A percentile compares a stretch with the other conserved stretches of the same genome.
These are phyloP conservation scores for Cryptosporidium felis DNA, from an alignment of 169 alveolate genomes.

Conservation along the genomic window DNA sequence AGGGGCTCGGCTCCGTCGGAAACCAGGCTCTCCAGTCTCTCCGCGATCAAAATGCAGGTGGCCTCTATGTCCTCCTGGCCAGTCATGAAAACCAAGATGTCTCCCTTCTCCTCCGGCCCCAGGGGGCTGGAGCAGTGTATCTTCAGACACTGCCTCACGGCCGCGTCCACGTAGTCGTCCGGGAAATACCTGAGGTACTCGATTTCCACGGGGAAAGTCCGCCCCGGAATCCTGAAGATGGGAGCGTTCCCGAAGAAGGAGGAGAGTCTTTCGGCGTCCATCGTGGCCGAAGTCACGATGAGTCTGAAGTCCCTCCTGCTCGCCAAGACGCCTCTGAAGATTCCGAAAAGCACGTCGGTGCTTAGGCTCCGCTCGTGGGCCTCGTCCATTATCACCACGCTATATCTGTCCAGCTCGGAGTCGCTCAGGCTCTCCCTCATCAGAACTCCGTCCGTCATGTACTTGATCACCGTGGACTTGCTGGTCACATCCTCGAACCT, in stretches of 20 bases:
- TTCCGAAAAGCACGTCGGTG: slow-evolving; percentile 99
- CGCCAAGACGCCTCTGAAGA: slow-evolving; percentile 92
- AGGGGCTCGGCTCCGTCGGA: slow-evolving; percentile 86
- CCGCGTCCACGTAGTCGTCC: slow-evolving; percentile 99
- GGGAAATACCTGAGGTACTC: slow-evolving; percentile 91
- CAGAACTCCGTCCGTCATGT: slow-evolving; percentile 99
- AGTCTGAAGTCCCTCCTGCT: slow-evolving; percentile 96
- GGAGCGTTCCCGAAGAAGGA: slow-evolving; percentile 98
- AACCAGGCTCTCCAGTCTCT: slow-evolving; percentile 82
- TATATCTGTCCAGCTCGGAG: slow-evolving; percentile 95
- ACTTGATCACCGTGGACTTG: slow-evolving; percentile 92
- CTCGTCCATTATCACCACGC: slow-evolving; percentile 99
- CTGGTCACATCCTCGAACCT: slow-evolving; percentile 99
- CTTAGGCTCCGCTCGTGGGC: slow-evolving; percentile 99
- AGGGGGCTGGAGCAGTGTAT: slow-evolving; percentile 92
- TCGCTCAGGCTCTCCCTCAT: slow-evolving; percentile 98
- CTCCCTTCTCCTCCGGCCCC: slow-evolving; percentile 85
- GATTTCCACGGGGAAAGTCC: slow-evolving; percentile 97
- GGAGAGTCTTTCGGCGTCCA: slow-evolving; percentile 97
- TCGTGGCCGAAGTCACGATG: slow-evolving; percentile 99
- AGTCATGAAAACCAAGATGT: slow-evolving; percentile 99
- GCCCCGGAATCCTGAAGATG: slow-evolving; percentile 97
- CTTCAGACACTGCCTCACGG: slow-evolving; percentile 96
- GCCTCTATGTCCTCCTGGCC: slow-evolving; percentile 99
- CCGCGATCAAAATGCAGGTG: slow-evolving; percentile 95